These are phyloP conservation scores for Aspergillus proliferans DNA, from an alignment of 2,329 filamentous ascomycete species.

Conservation along the genomic window DNA sequence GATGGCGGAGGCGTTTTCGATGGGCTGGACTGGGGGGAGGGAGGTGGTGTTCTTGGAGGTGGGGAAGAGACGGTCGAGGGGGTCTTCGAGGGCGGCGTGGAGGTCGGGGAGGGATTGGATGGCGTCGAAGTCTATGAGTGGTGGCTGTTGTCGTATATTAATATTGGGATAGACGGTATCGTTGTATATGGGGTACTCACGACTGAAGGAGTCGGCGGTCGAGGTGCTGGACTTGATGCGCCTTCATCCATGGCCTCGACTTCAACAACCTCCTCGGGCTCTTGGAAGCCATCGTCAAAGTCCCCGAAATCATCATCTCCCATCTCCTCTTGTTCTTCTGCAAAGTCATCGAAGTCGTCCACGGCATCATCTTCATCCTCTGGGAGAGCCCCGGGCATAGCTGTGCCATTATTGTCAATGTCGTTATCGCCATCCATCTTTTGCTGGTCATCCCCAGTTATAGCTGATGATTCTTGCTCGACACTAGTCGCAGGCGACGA, in stretches of 20 bases:
- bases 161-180: slow-evolving; percentile 1
- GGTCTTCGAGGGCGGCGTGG: slow-evolving; percentile 29
- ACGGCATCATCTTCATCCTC: slow-evolving; percentile 55
- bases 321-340: slow-evolving; percentile 46
- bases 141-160: slow-evolving; percentile 20
- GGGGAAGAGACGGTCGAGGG: slow-evolving; percentile 42
- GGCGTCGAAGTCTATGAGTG: slow-evolving; percentile 49
- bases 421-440: slow-evolving; percentile 41
- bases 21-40: slow-evolving; percentile 33
- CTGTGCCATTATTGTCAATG: slow-evolving; percentile 56
- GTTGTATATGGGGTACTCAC: slow-evolving; percentile 22
- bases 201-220: slow-evolving; percentile 32
- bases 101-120: slow-evolving; percentile 43
- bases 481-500: slow-evolving; percentile 47
- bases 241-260: slow-evolving; percentile 13
- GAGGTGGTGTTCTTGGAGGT: slow-evolving; percentile 30
- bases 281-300: slow-evolving; percentile 63
- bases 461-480: slow-evolving; percentile 26
- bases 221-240: slow-evolving; percentile 11
- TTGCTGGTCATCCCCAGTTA: slow-evolving; percentile 48
- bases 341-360: slow-evolving; percentile 51
- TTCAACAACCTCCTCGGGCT: slow-evolving; percentile 28
- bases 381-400: slow-evolving; percentile 22
- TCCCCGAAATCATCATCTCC: slow-evolving; percentile 56
- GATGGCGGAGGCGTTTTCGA: slow-evolving; percentile 47